Evolutionary conservation across 106 monocot species (phyloP).

Genomic region (Triglochin maritima): DNA sequence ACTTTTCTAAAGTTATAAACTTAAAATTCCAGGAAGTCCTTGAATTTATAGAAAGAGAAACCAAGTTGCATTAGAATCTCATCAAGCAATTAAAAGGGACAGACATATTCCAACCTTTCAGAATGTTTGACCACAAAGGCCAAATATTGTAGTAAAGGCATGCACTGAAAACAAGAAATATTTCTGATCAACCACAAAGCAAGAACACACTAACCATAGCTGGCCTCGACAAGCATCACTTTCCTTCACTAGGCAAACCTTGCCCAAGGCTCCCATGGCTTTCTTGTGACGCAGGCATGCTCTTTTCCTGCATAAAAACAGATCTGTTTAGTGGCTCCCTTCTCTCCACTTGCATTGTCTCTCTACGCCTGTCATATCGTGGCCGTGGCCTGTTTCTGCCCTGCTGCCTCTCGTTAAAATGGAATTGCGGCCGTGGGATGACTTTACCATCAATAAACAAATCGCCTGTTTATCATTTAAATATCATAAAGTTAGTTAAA

Average conservation of each 20-base stretch:
- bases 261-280: conserved; percentile 5
- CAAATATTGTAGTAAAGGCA: no score
- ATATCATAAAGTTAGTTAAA: no score
- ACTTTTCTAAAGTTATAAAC: no score
- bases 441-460: conserved; percentile 90
- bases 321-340: conserved; percentile 43
- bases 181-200: no score
- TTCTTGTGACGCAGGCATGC: conserved; percentile 5
- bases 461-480: conserved; percentile 74
- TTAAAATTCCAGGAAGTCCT: no score
- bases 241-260: neutral
- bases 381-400: conserved; percentile 53
- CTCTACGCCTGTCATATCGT: conserved; percentile 63
- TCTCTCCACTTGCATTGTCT: conserved; percentile 69
- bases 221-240: neutral
- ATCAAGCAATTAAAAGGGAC: no score
- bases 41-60: no score
- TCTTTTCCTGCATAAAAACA: conserved; percentile 14
- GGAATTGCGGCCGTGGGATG: conserved; percentile 82
- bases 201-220: no score
- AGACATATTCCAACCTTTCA: no score
- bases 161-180: no score
- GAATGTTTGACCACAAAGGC: no score
- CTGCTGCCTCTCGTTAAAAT: conserved; percentile 74
- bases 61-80: no score